A percentile compares a stretch with the other conserved stretches of the same genome.
Evolutionary conservation across 1,284 basidiomycete species (phyloP).

Genomic region (Neotropicomus parvogracilis): DNA sequence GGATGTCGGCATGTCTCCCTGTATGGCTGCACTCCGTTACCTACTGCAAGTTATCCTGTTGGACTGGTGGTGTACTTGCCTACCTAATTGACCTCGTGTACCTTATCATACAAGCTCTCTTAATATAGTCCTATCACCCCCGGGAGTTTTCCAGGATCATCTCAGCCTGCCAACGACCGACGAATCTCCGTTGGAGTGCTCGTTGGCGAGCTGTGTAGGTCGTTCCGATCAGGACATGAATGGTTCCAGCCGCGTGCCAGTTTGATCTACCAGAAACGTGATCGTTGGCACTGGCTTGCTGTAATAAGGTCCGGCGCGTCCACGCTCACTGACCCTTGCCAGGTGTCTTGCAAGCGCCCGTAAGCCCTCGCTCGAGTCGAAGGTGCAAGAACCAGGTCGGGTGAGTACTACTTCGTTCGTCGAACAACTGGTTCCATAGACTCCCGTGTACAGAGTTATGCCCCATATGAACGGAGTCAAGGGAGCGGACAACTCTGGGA

Average conservation of each 20-base stretch:
- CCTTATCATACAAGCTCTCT: slow-evolving; percentile 1
- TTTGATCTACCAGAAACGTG: background rate
- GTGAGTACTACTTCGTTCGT: too few species aligned
- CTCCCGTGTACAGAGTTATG: too few species aligned
- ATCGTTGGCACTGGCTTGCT: background rate
- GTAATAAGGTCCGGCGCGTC: background rate
- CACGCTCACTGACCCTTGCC: too few species aligned
- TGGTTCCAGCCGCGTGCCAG: background rate
- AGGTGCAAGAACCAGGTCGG: too few species aligned
- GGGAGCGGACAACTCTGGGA: too few species aligned
- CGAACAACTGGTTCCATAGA: too few species aligned
- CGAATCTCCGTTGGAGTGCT: slow-evolving; percentile 2
- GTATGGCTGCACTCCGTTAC: slow-evolving; percentile 3
- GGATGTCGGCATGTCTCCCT: background rate
- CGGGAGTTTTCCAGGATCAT: background rate
- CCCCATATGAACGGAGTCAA: too few species aligned
- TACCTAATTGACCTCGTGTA: slow-evolving; percentile 16
- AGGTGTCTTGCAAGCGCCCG: too few species aligned
- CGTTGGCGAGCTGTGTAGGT: slow-evolving; percentile 29
- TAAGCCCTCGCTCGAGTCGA: too few species aligned
- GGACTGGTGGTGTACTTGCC: background rate
- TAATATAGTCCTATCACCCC: slow-evolving; percentile 10
- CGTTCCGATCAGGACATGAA: background rate
- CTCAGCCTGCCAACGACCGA: slow-evolving; percentile 11
- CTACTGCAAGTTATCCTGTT: background rate